Conservation (phyloP, 495 filamentous ascomycete genomes). For the Parathielavia appendiculata region DNA sequence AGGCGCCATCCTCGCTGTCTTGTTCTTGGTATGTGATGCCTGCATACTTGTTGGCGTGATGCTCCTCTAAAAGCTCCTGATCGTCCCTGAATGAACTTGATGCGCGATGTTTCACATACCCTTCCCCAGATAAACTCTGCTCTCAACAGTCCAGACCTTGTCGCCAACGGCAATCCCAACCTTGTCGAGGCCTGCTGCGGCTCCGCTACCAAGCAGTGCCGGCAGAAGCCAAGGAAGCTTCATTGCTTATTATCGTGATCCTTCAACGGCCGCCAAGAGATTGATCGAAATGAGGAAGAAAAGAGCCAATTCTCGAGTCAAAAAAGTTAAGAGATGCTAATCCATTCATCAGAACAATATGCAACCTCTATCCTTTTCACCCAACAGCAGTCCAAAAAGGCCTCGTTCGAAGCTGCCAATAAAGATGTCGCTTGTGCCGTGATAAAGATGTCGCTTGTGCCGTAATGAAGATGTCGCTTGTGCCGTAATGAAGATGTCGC, state of each 20-base stretch:
- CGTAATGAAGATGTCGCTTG: too few relatives aligned
- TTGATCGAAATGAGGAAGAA: background rate
- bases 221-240: conserved; percentile 21
- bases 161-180: conserved; percentile 63
- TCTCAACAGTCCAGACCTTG: conserved; percentile 76
- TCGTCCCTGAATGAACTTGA: background rate
- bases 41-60: background rate
- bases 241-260: conserved; percentile 14
- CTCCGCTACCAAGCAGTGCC: conserved; percentile 28
- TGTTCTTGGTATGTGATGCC: conserved; percentile 25
- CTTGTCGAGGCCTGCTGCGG: conserved; percentile 42
- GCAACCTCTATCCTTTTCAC: background rate
- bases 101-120: conserved; percentile 43
- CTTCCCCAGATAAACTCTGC: conserved; percentile 70
- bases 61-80: background rate
- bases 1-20: background rate
- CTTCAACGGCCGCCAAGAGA: conserved; percentile 3
- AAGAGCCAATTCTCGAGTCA: background rate
- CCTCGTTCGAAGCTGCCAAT: background rate
- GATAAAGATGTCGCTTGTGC: too few relatives aligned
- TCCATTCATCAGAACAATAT: background rate
- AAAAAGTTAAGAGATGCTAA: background rate
- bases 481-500: conserved; percentile 2
- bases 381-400: background rate
- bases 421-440: too few relatives aligned